Percentiles rank a stretch among this genome's conserved stretches.
phyloP scores from a whole-genome alignment of 164 flowering plant species.

The Santalum album region DNA sequence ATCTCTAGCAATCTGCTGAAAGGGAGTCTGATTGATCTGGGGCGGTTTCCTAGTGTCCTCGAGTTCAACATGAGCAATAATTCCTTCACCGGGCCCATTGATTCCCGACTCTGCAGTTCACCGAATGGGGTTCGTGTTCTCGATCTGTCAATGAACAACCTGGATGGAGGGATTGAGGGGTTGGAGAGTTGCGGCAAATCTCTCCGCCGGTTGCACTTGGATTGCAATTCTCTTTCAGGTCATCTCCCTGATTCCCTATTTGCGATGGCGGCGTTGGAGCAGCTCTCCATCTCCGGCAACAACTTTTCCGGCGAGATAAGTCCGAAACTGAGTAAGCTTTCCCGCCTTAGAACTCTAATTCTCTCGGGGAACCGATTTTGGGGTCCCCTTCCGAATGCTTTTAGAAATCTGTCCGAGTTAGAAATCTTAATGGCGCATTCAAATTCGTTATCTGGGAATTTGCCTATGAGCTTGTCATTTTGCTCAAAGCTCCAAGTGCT shows the following conservation, averaged over 20 bases:
- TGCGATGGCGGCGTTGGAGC: conserved; percentile 42
- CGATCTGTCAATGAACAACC: conserved; percentile 54
- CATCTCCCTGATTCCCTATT: conserved; percentile 47
- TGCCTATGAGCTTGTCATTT: conserved; percentile 45
- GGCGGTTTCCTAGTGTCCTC: conserved; percentile 28
- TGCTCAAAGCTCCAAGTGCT: conserved; percentile 52
- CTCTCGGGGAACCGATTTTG: conserved; percentile 42
- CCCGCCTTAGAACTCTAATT: conserved; percentile 35
- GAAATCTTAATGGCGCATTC: conserved; percentile 52
- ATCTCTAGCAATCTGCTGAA: conserved; percentile 55
- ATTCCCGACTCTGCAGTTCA: conserved; percentile 32
- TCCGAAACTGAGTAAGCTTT: conserved; percentile 48
- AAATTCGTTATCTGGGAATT: conserved; percentile 49
- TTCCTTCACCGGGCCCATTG: conserved; percentile 42
- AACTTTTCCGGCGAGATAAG: conserved; percentile 57
- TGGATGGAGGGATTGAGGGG: conserved; percentile 50
- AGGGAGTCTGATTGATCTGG: conserved; percentile 32
- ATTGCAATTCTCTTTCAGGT: conserved; percentile 54
- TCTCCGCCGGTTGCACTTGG: conserved; percentile 34
- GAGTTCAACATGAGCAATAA: conserved; percentile 64
- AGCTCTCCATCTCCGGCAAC: conserved; percentile 46
- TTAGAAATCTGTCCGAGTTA: conserved; percentile 40
- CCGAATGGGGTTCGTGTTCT: conserved; percentile 34
- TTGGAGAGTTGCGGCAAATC: conserved; percentile 41
- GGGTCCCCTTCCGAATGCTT: conserved; percentile 54